Base-by-base conservation (phyloP, 805 yeast genomes). In the Diddensiella caesifluorescens region DNA sequence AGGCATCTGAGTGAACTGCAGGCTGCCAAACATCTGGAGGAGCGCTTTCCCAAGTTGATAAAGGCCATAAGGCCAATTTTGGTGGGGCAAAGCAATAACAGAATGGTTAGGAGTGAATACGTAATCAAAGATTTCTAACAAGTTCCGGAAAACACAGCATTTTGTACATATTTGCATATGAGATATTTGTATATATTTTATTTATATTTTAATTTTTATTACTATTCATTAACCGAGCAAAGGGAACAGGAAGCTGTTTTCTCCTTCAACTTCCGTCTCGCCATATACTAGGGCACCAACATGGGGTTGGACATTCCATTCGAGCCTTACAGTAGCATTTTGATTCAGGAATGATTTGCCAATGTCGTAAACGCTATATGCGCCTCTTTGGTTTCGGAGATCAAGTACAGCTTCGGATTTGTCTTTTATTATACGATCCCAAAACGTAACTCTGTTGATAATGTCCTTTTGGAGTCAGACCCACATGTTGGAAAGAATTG, bases 221-320 rank as follows among this genome's bases (percentile, higher is more conserved):
- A 10, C 10, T 33, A 33, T 19, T n/a, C n/a, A n/a, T n/a, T n/a
- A n/a, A n/a, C n/a, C n/a, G 15, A 29, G 38, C n/a, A 29, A 35
- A 3, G 53, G 54, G 30, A 49, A 46, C 5, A 41, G 37, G 39
- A 54, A 49, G 22, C 38, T 22, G 7, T 39, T 35, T 15, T 42
- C 41, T 9, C 48, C 50, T 12, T 35, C 29, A 16, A 49, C 47
- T 13, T 30, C 47, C 1, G 77, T 71, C 41, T 73, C 71, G 3
- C 95, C 96, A 61, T 69, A 83, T 0, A 78, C 59, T 48, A 90
- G 64, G 0, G 87, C 77, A 9, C 98, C 98, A 5, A 90, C 77
- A 60, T 79, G 72, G 1, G 98, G 98, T 65, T 90, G 97, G 35
- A 90, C 73, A 59, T 89, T 89, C 90, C 95, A 90, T 49, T 85